Evolutionary conservation across 1,284 basidiomycete species (phyloP).

Genomic region (Ustilago nuda): DNA sequence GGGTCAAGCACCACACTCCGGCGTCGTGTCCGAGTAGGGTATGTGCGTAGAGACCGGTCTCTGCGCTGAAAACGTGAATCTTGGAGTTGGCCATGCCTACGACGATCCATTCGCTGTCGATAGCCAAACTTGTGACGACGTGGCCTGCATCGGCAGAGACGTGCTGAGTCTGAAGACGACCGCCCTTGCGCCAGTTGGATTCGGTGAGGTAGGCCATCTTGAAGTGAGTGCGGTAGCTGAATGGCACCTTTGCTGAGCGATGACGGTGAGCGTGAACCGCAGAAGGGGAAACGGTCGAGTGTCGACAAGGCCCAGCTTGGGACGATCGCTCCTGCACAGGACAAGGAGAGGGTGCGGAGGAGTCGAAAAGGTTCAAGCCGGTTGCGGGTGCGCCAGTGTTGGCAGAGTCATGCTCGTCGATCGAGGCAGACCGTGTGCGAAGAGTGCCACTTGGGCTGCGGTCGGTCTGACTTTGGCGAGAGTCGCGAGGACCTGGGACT

Average conservation of each 20-base stretch:
- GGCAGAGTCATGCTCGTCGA: constrained; percentile 9
- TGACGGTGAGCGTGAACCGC: constrained; percentile 26
- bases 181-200: constrained; percentile 86
- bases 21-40: constrained; percentile 86
- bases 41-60: constrained; percentile 80
- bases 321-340: constrained; percentile 17
- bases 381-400: neutral
- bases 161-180: constrained; percentile 80
- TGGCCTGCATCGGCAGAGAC: constrained; percentile 75
- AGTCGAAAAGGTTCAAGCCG: constrained; percentile 25
- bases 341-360: neutral
- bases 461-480: constrained; percentile 4
- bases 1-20: constrained; percentile 91
- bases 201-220: constrained; percentile 80
- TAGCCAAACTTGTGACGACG: constrained; percentile 86
- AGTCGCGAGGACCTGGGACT: constrained; percentile 31
- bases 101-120: constrained; percentile 86
- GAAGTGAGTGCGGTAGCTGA: constrained; percentile 80
- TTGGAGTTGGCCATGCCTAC: constrained; percentile 89
- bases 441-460: constrained; percentile 11
- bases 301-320: constrained; percentile 24
- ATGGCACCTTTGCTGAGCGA: constrained; percentile 59
- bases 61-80: constrained; percentile 87
- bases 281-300: constrained; percentile 9
- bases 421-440: constrained; percentile 18